These are phyloP conservation scores for Plantago lanceolata DNA, from an alignment of 305 asterid genomes.

Conservation along the genomic window DNA sequence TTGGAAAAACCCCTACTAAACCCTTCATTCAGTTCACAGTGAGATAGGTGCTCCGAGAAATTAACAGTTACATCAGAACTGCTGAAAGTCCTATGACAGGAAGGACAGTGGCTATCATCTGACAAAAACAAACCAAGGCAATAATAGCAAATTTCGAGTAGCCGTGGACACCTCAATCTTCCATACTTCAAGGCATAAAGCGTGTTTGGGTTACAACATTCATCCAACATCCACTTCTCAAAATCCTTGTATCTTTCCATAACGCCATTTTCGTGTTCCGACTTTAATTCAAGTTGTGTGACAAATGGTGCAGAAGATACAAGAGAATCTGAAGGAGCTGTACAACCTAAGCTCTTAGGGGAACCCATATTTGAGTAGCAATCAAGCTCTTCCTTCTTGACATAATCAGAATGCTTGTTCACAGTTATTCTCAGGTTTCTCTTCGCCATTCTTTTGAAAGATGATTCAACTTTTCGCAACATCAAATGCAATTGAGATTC, in stretches of 20 bases:
- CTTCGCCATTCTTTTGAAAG: conserved; percentile 53
- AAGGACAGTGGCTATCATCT: conserved; percentile 56
- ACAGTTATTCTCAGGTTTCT: conserved; percentile 23
- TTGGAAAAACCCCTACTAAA: conserved; percentile 25
- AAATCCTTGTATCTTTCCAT: conserved; percentile 46
- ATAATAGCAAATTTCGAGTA: conserved; percentile 53
- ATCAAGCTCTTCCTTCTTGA: conserved; percentile 28
- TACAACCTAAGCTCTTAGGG: conserved; percentile 26
- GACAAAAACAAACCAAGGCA: conserved; percentile 45
- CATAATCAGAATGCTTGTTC: conserved; percentile 23
- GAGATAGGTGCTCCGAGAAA: conserved; percentile 43
- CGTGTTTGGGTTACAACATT: conserved; percentile 40
- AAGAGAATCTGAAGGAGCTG: conserved; percentile 21
- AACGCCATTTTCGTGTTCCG: conserved; percentile 33
- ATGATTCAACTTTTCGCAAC: conserved; percentile 64
- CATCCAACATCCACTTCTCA: conserved; percentile 76
- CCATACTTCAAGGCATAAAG: conserved; percentile 48
- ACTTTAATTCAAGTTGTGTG: conserved; percentile 30
- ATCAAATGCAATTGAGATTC: conserved; percentile 75
- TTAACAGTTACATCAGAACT: conserved; percentile 21
- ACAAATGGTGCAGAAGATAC: conserved; percentile 32
- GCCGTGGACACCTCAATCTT: conserved; percentile 35
- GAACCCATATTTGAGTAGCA: conserved; percentile 23
- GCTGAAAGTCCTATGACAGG: conserved; percentile 43
- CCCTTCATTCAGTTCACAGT: conserved; percentile 36